Percentiles rank a stretch among this genome's conserved stretches.
These are phyloP conservation scores for Brassica nigra DNA, from an alignment of 345 rosid genomes.

Conservation along the genomic window DNA sequence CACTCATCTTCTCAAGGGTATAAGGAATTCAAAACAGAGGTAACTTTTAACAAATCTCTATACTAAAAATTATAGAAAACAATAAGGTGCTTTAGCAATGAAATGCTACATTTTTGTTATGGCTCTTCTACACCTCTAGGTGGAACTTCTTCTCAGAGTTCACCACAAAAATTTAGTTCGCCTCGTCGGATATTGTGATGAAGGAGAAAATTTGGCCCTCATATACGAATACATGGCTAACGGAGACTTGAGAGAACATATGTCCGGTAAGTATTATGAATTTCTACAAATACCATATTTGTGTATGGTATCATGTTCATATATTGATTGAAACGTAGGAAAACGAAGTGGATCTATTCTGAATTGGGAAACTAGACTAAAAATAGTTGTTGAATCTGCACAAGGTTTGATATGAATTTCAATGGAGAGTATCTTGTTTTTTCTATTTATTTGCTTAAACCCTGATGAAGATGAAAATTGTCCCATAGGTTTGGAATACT, in stretches of 20 bases:
- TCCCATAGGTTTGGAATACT: constrained; percentile 49
- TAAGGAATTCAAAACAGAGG: constrained; percentile 54
- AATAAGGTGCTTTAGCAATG: background rate
- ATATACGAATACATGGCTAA: constrained; percentile 55
- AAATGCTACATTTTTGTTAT: background rate
- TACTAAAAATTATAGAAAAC: background rate
- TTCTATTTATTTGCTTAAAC: background rate
- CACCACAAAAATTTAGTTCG: constrained; percentile 49
- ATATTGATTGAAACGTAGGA: constrained; percentile 17
- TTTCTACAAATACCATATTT: background rate
- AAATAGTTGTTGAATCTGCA: constrained; percentile 53
- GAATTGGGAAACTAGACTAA: constrained; percentile 51
- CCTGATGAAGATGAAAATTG: background rate
- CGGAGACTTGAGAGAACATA: constrained; percentile 34
- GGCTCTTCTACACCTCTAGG: constrained; percentile 30
- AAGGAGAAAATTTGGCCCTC: constrained; percentile 45
- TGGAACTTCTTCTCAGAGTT: constrained; percentile 47
- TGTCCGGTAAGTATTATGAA: constrained; percentile 29
- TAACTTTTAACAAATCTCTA: background rate
- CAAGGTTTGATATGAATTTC: constrained; percentile 39
- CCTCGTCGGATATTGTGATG: constrained; percentile 50
- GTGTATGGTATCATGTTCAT: background rate
- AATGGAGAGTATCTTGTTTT: background rate
- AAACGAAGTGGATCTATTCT: constrained; percentile 30
- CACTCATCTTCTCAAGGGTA: constrained; percentile 53